Evolutionary conservation across 2,329 filamentous ascomycete genomes (phyloP).

Genomic region (Scytalidium sp.): DNA sequence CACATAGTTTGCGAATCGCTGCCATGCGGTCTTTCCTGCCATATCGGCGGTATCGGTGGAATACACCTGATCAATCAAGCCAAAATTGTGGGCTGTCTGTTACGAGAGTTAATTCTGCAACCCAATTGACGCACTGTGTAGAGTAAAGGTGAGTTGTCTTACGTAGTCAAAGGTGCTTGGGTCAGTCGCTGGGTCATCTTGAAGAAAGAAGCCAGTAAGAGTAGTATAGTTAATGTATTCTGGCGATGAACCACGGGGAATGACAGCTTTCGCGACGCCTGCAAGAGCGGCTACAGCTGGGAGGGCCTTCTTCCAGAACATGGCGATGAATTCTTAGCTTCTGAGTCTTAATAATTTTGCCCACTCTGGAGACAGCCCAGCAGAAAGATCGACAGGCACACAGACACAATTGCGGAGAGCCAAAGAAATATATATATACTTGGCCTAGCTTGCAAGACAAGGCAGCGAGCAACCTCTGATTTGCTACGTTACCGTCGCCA

Average conservation of each 20-base stretch:
- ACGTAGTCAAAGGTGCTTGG: constrained; percentile 63
- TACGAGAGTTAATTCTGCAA: constrained; percentile 2
- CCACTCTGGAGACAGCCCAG: not conserved
- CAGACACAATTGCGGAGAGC: not conserved
- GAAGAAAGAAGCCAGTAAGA: constrained; percentile 60
- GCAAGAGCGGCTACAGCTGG: not conserved
- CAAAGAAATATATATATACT: not conserved
- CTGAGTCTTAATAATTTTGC: not conserved
- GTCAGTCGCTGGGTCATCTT: constrained; percentile 57
- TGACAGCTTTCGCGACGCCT: not conserved
- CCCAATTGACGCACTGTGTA: constrained; percentile 1
- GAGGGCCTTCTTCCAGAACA: not conserved
- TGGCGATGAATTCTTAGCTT: not conserved
- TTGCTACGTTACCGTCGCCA: not conserved
- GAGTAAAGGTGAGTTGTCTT: constrained; percentile 20
- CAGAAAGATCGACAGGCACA: not conserved
- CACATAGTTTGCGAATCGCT: constrained; percentile 60
- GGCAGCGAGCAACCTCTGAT: not conserved
- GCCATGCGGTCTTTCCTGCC: constrained; percentile 55
- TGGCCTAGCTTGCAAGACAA: not conserved
- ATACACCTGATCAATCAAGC: constrained; percentile 61
- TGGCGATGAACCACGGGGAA: not conserved
- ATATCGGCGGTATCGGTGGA: constrained; percentile 46
- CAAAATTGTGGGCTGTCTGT: constrained; percentile 60
- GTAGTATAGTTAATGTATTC: constrained; percentile 56